phyloP scores from a whole-genome alignment of 2,329 filamentous ascomycete species.

The Xylaria sp. region DNA sequence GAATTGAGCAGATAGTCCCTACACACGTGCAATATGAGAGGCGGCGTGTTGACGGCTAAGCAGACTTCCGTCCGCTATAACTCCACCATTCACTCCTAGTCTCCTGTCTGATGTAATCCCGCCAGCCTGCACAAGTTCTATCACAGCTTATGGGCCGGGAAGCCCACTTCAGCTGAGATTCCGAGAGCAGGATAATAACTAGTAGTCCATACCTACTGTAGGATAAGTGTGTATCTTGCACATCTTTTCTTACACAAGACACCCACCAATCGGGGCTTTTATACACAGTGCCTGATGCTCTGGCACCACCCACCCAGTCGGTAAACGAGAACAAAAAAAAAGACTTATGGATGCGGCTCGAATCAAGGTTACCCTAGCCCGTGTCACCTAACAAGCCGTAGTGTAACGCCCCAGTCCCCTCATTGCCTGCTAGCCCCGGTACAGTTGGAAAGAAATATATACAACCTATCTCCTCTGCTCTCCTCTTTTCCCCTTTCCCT shows the following conservation, averaged over 20 bases:
- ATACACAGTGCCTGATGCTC: slow-evolving; percentile 15
- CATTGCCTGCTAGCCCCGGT: background rate
- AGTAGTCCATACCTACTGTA: no score
- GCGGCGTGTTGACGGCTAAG: no score
- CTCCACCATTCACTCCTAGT: no score
- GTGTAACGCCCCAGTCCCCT: slow-evolving; percentile 12
- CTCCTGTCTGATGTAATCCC: background rate
- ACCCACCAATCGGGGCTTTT: slow-evolving; percentile 8
- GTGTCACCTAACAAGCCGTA: slow-evolving; percentile 1
- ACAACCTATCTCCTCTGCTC: background rate
- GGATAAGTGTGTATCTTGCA: no score
- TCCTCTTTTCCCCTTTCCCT: no score
- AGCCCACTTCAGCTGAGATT: background rate
- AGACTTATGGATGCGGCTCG: slow-evolving; percentile 11
- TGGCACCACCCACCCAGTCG: slow-evolving; percentile 20
- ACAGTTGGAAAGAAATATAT: background rate
- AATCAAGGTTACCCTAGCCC: slow-evolving; percentile 14
- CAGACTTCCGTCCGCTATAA: no score
- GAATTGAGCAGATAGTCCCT: no score
- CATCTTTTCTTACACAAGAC: background rate
- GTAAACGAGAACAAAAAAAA: slow-evolving; percentile 9
- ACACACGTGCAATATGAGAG: no score
- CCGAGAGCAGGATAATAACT: no score
- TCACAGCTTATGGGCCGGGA: no score
- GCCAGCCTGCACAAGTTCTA: background rate